Conservation (phyloP, 2,329 filamentous ascomycete genomes). For the Aspergillaceae sp. region DNA sequence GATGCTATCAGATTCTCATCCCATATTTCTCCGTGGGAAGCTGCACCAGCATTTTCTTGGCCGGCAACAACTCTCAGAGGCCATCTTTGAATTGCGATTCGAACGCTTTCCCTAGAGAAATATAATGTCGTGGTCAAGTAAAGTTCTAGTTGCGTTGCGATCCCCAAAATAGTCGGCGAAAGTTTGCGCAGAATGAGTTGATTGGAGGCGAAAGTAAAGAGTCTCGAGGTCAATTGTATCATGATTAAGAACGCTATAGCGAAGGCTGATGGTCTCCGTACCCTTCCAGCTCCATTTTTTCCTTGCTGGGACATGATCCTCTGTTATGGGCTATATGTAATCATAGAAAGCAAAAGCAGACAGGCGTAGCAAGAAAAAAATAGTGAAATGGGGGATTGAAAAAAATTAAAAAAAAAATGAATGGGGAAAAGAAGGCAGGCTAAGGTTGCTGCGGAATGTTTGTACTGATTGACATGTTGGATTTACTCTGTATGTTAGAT, state of each 20-base stretch:
- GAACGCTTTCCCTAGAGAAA: conserved; percentile 83
- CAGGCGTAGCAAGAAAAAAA: too few relatives aligned
- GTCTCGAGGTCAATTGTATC: conserved; percentile 78
- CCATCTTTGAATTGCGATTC: conserved; percentile 83
- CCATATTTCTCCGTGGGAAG: conserved; percentile 6
- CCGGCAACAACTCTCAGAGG: conserved; percentile 24
- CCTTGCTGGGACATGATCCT: conserved; percentile 12
- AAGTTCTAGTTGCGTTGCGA: conserved; percentile 83
- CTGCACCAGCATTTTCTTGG: conserved; percentile 4
- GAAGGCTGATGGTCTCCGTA: conserved; percentile 41
- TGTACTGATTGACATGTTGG: too few relatives aligned
- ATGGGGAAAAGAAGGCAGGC: too few relatives aligned
- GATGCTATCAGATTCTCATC: conserved; percentile 23
- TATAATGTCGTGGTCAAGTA: conserved; percentile 91
- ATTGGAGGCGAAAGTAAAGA: conserved; percentile 83
- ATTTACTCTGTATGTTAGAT: too few relatives aligned
- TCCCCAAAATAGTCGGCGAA: conserved; percentile 73
- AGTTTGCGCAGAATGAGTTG: conserved; percentile 82
- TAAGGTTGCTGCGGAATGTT: too few relatives aligned
- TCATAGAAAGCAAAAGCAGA: background rate
- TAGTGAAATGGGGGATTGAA: too few relatives aligned
- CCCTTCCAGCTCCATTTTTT: conserved; percentile 12
- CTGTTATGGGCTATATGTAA: background rate
- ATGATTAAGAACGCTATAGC: conserved; percentile 80
- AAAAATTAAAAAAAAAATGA: too few relatives aligned